phyloP scores from a whole-genome alignment of 2,329 filamentous ascomycete species.

The Microcyclosporella mali region DNA sequence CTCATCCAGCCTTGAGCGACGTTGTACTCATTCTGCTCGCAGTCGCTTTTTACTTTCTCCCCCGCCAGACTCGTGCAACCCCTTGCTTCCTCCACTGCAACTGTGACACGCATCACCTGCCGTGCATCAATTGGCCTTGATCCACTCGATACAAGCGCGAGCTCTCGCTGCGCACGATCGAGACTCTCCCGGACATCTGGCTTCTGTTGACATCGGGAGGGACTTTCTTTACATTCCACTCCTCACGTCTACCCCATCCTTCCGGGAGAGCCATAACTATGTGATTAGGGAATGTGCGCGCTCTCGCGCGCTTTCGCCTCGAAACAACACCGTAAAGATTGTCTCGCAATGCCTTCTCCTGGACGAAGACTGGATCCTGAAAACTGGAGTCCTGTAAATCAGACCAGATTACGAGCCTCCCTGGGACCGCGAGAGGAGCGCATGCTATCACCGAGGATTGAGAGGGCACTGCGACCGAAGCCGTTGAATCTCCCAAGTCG shows the following conservation, averaged over 20 bases:
- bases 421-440: conserved; percentile 15
- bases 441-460: conserved; percentile 6
- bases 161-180: conserved; percentile 4
- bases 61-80: conserved; percentile 1
- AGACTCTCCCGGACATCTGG: conserved; percentile 9
- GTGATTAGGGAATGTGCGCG: conserved; percentile 1
- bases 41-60: too few species aligned
- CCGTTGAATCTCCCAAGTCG: conserved; percentile 10
- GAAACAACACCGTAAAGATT: neutral
- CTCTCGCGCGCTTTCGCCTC: conserved; percentile 6
- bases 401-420: conserved; percentile 10
- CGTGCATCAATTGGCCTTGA: neutral
- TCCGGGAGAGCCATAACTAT: conserved; percentile 8
- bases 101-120: neutral
- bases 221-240: conserved; percentile 24
- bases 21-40: too few species aligned
- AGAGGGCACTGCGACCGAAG: conserved; percentile 11
- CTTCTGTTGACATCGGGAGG: conserved; percentile 23
- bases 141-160: neutral
- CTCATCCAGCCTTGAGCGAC: too few species aligned
- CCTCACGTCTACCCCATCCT: conserved; percentile 20
- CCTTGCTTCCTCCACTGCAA: conserved; percentile 13
- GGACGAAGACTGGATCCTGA: conserved; percentile 9
- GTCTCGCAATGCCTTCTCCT: conserved; percentile 8
- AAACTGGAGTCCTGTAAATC: conserved; percentile 13